Evolutionary conservation across 148 eudicot genomes (phyloP).

Genomic region (Gaultheria prostrata): DNA sequence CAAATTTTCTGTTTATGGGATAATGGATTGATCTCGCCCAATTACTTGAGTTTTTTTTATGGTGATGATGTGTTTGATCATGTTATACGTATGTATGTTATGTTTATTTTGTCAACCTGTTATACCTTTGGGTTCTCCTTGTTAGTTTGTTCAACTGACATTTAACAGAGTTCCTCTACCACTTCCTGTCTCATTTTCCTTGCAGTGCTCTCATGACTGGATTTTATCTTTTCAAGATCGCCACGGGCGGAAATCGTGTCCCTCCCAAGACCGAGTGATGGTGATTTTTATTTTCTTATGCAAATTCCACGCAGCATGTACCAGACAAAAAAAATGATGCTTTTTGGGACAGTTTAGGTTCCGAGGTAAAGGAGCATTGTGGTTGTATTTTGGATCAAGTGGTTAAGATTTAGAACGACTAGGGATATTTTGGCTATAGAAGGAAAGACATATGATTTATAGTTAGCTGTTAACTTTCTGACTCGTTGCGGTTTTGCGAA

Average conservation of each 20-base stretch:
- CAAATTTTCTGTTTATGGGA: neutral
- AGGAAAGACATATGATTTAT: neutral
- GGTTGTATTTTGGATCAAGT: neutral
- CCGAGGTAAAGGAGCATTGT: neutral
- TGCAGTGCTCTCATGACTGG: conserved; percentile 85
- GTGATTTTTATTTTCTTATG: neutral
- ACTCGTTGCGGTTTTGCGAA: neutral
- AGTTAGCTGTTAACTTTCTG: neutral
- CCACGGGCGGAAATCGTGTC: conserved; percentile 77
- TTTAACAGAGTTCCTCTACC: conserved; percentile 16
- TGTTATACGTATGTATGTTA: neutral
- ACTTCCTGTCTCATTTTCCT: conserved; percentile 17
- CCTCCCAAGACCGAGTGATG: conserved; percentile 66
- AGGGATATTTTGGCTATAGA: neutral
- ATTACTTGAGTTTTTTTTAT: neutral
- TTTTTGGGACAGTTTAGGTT: neutral
- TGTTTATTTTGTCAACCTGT: neutral
- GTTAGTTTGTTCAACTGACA: neutral
- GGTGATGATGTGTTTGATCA: neutral
- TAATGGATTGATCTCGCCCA: neutral
- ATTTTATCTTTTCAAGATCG: conserved; percentile 85
- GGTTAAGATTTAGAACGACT: neutral
- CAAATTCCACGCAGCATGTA: conserved; percentile 9
- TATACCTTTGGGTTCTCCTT: neutral
- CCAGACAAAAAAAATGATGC: neutral